Base-by-base conservation (phyloP, 2,329 filamentous ascomycete species). In the Curvularia spicifera region DNA sequence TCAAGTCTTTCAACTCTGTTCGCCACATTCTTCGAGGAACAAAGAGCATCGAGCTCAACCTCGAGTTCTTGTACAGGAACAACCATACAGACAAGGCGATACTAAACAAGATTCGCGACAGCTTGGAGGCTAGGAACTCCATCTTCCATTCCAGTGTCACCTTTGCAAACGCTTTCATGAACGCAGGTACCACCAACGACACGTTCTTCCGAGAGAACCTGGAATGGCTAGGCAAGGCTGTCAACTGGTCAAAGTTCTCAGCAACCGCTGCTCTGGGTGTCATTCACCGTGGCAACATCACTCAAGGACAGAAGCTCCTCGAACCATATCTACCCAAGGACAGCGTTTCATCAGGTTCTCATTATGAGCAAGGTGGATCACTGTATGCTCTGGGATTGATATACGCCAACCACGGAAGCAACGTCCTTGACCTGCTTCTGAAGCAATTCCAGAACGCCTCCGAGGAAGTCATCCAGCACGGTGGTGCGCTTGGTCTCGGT, bases 201-300 rank as follows among this genome's bases (percentile, higher is more conserved):
- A 96, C 94, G 72, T 99, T 99, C 81, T 98, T 99, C 87, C 87
- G 96, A 7, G 93, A 98, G 73, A 99, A 99, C 75, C 80, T 99
- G 24, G 95, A 99, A 66, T 99, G 95, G 95, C 81, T 99, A 3
- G 93, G 94, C 60, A 99, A 98, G 82, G 95, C 95, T 26, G 93
- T 98, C 47, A 99, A 99, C 81, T 99, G 95, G 95, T 97, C 93
- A 60, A 99, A 99, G 77, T 99, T 99, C 76, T 97, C 95, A 0
- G 95, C 95, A 13, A 99, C 95, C 4, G 95, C 95, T 56, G 95
- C 95, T 7, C 83, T 99, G 5, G 95, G 95, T 77, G 95, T 98
- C 51, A 97, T 99, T 63, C 95, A 99, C 78, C 90, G 93, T 45
- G 95, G 95, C 55, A 99, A 99, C 77, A 83, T 99, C 58, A 91